These are phyloP conservation scores for Brettanomyces custersianus DNA, from an alignment of 805 yeast genomes.

Conservation along the genomic window DNA sequence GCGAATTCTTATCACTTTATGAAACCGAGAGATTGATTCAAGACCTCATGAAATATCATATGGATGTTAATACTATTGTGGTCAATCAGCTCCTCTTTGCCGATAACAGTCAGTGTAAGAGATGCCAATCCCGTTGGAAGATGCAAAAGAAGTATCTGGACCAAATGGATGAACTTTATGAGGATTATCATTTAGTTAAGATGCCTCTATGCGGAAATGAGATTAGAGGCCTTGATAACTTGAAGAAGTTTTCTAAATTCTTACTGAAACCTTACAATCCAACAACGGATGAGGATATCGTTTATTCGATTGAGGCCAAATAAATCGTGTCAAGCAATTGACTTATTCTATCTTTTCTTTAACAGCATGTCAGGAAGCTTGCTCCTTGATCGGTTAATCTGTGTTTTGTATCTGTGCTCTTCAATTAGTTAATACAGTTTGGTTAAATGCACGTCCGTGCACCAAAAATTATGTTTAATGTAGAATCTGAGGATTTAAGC, in stretches of 20 bases:
- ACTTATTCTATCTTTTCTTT: too few relatives aligned
- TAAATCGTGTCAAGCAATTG: constrained; percentile 10
- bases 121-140: constrained; percentile 88
- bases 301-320: constrained; percentile 46
- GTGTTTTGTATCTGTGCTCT: too few relatives aligned
- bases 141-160: constrained; percentile 93
- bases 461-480: too few relatives aligned
- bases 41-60: constrained; percentile 86
- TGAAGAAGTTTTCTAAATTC: constrained; percentile 76
- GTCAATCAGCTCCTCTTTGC: constrained; percentile 91
- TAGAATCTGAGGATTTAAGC: too few relatives aligned
- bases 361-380: too few relatives aligned
- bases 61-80: constrained; percentile 94
- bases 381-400: too few relatives aligned
- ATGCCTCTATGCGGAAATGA: constrained; percentile 94
- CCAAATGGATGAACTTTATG: constrained; percentile 93
- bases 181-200: constrained; percentile 92
- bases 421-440: too few relatives aligned
- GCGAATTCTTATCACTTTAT: constrained; percentile 90
- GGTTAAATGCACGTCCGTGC: too few relatives aligned
- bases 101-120: constrained; percentile 72
- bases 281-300: constrained; percentile 41
- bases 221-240: constrained; percentile 84
- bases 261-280: constrained; percentile 74
- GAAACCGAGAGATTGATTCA: constrained; percentile 98